These are phyloP conservation scores for Neospermospora avenae DNA, from an alignment of 2,329 filamentous ascomycete species.

Conservation along the genomic window DNA sequence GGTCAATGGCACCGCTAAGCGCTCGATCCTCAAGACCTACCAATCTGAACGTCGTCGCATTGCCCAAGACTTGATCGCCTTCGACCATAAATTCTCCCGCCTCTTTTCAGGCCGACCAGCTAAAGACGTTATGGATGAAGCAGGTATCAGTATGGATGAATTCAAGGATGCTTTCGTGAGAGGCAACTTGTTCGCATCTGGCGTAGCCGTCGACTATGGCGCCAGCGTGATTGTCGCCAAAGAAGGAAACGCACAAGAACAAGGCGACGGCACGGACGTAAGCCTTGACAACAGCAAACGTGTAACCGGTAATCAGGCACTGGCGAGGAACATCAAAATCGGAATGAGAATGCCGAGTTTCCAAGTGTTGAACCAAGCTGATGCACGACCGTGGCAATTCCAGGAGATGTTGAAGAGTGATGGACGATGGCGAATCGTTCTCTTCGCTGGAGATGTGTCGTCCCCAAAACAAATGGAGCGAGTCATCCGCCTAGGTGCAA, in stretches of 20 bases:
- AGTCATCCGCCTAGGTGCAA: constrained; percentile 46
- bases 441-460: constrained; percentile 60
- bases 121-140: constrained; percentile 37
- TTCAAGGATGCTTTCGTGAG: constrained; percentile 61
- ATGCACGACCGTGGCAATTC: constrained; percentile 53
- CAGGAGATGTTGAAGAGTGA: constrained; percentile 54
- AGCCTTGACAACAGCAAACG: constrained; percentile 49
- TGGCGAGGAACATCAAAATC: constrained; percentile 33
- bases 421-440: constrained; percentile 55
- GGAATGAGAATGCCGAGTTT: constrained; percentile 58
- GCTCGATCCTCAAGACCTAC: constrained; percentile 57
- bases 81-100: constrained; percentile 56
- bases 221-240: constrained; percentile 55
- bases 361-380: constrained; percentile 57
- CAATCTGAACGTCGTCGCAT: constrained; percentile 58
- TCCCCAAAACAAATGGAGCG: constrained; percentile 41
- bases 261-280: constrained; percentile 48
- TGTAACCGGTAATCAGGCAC: constrained; percentile 44
- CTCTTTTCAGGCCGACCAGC: constrained; percentile 55
- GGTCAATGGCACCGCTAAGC: constrained; percentile 38
- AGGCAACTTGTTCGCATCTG: constrained; percentile 57
- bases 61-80: constrained; percentile 63
- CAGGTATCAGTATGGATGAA: constrained; percentile 58
- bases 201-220: constrained; percentile 56
- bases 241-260: constrained; percentile 40